A percentile compares a stretch with the other conserved stretches of the same genome.
phyloP scores from a whole-genome alignment of 345 rosid species.

The Gossypium anomalum region DNA sequence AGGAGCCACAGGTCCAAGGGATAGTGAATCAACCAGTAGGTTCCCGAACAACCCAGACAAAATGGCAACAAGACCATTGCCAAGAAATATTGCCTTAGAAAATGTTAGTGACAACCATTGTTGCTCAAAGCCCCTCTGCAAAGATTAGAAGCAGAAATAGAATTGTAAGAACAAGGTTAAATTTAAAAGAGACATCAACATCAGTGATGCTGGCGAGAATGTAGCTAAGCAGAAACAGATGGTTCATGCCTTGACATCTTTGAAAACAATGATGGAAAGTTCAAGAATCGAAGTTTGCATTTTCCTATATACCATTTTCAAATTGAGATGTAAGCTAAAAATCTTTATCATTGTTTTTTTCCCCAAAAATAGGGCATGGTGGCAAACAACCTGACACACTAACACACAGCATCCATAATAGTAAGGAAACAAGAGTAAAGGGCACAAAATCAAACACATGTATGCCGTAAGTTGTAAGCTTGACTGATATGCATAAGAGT shows the following conservation, averaged over 20 bases:
- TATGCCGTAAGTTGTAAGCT: background rate
- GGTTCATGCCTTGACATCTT: background rate
- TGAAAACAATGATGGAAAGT: background rate
- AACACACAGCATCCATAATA: background rate
- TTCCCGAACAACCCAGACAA: conserved; percentile 80
- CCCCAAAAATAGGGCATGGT: background rate
- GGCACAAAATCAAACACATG: background rate
- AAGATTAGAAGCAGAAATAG: conserved; percentile 4
- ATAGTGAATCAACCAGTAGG: conserved; percentile 64
- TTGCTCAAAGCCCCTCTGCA: conserved; percentile 83
- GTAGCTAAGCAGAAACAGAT: conserved; percentile 4
- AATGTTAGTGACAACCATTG: conserved; percentile 89
- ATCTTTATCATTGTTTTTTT: background rate
- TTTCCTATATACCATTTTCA: background rate
- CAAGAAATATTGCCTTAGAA: conserved; percentile 92
- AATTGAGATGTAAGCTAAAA: background rate
- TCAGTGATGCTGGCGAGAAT: background rate
- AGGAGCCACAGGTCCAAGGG: conserved; percentile 98
- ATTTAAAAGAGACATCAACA: background rate
- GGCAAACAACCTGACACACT: background rate
- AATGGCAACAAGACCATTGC: conserved; percentile 91
- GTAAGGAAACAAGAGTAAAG: background rate
- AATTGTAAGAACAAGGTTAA: background rate
- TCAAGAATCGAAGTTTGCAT: background rate
- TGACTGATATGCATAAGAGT: conserved; percentile 4